Conservation (phyloP, 306 rosid genomes). For the Acmispon strigosus region DNA sequence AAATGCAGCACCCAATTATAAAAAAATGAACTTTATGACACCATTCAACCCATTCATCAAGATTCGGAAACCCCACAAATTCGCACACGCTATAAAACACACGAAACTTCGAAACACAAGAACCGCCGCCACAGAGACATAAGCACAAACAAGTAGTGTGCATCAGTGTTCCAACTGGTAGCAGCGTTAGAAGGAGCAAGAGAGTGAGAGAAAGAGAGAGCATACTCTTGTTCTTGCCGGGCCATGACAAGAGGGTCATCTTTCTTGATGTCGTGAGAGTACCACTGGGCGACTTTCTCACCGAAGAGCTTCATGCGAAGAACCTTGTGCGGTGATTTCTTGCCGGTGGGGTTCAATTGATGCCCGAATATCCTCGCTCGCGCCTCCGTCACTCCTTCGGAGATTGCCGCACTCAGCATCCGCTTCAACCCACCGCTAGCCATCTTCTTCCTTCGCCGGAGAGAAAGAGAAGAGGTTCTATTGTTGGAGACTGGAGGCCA, state of each 20-base stretch:
- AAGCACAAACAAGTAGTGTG: constrained; percentile 1
- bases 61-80: not conserved
- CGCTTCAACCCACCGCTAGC: constrained; percentile 51
- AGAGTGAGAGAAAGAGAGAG: constrained; percentile 14
- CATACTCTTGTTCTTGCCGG: constrained; percentile 68
- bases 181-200: not conserved
- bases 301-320: constrained; percentile 81
- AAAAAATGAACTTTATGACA: not conserved
- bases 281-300: constrained; percentile 77
- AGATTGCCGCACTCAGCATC: constrained; percentile 42
- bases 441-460: constrained; percentile 31
- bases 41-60: not conserved
- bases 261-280: constrained; percentile 70
- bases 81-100: not conserved
- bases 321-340: constrained; percentile 66
- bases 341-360: constrained; percentile 57
- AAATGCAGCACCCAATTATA: not conserved
- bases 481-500: not conserved
- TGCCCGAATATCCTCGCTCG: constrained; percentile 81
- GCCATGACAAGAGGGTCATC: constrained; percentile 78
- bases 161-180: not conserved
- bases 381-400: constrained; percentile 56
- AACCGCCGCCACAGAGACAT: not conserved
- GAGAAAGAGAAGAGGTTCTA: not conserved
- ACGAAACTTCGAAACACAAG: not conserved